Percentiles rank a stretch among this genome's conserved stretches.
These are phyloP conservation scores for Xylaria sp. DNA, from an alignment of 2,329 filamentous ascomycete genomes.

Conservation along the genomic window DNA sequence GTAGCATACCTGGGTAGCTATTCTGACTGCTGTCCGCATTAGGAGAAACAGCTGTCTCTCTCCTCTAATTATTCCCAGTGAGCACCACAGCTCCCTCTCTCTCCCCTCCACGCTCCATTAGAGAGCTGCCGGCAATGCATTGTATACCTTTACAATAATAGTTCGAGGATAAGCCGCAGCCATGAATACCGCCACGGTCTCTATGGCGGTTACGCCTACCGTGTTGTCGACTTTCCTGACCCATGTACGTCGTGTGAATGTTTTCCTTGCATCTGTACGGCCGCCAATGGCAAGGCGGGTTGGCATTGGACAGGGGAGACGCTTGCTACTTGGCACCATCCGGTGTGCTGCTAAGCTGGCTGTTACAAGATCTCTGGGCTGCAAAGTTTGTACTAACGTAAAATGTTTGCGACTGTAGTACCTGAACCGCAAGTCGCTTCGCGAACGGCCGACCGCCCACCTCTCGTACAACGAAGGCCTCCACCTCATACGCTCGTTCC, in stretches of 20 bases:
- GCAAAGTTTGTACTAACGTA: conserved; percentile 24
- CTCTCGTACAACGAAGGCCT: conserved; percentile 94
- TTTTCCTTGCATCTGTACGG: neutral
- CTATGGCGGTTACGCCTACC: conserved; percentile 82
- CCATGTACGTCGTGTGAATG: conserved; percentile 63
- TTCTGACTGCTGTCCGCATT: neutral
- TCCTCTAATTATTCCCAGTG: neutral
- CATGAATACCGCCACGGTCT: conserved; percentile 74
- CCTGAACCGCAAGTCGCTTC: conserved; percentile 74
- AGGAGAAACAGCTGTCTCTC: neutral
- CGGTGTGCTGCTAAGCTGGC: conserved; percentile 11
- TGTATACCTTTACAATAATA: conserved; percentile 2
- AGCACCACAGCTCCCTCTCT: conserved; percentile 3
- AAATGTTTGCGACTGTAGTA: conserved; percentile 58
- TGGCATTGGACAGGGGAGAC: too few species aligned
- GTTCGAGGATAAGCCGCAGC: conserved; percentile 8
- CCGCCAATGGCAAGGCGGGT: neutral
- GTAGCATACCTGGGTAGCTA: too few species aligned
- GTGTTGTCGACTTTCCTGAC: conserved; percentile 84
- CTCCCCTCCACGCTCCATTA: neutral
- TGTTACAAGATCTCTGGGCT: too few species aligned
- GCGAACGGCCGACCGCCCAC: conserved; percentile 82
- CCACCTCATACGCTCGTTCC: conserved; percentile 82
- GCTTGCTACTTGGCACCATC: neutral
- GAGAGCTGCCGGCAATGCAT: conserved; percentile 8